phyloP scores from a whole-genome alignment of 768 basidiomycete species.

The Kwoniella sp. region DNA sequence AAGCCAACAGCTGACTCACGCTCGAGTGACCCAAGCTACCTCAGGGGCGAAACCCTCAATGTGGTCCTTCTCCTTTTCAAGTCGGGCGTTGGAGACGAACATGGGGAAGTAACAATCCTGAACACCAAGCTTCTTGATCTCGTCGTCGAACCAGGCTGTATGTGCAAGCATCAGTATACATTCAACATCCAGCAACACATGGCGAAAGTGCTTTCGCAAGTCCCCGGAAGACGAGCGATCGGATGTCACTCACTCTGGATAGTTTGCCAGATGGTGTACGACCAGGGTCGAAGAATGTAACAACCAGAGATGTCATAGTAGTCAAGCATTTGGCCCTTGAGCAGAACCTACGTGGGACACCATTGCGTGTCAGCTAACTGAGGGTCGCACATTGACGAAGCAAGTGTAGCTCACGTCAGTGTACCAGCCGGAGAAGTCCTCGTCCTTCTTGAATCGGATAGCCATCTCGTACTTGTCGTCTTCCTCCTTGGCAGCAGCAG shows the following conservation, averaged over 20 bases:
- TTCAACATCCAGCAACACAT: no score
- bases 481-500: constrained; percentile 60
- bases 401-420: constrained; percentile 65
- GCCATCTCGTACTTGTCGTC: constrained; percentile 89
- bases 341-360: constrained; percentile 67
- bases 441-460: constrained; percentile 92
- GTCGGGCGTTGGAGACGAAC: constrained; percentile 88
- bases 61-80: constrained; percentile 97
- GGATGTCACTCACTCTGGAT: constrained; percentile 71
- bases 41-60: constrained; percentile 99
- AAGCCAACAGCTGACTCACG: constrained; percentile 62
- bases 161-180: background rate
- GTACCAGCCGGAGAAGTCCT: constrained; percentile 92
- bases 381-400: background rate
- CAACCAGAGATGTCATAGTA: constrained; percentile 99
- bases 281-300: constrained; percentile 98
- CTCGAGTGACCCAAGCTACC: constrained; percentile 99
- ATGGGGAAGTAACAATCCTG: constrained; percentile 99
- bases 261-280: constrained; percentile 93
- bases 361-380: background rate
- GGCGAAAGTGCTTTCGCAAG: no score
- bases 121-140: constrained; percentile 91
- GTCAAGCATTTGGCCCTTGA: constrained; percentile 98
- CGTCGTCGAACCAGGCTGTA: constrained; percentile 89
- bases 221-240: background rate